Evolutionary conservation across 352 stramenopile species (phyloP).

Genomic region (Phytophthora fragariae): DNA sequence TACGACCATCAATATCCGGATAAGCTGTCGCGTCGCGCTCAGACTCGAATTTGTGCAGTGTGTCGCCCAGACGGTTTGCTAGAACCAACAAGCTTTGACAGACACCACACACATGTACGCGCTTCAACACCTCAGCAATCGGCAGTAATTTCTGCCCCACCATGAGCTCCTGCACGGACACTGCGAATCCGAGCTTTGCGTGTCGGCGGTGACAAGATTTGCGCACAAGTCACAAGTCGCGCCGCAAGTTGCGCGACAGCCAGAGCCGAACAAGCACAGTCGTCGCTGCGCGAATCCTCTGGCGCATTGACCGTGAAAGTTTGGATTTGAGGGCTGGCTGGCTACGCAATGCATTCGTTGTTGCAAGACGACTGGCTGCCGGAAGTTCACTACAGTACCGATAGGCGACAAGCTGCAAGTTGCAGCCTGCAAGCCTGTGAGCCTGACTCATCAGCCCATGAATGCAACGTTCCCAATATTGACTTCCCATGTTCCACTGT

Average conservation of each 20-base stretch:
- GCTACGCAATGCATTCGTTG: not conserved
- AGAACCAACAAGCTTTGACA: slow-evolving; percentile 7
- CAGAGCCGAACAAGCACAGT: slow-evolving; percentile 3
- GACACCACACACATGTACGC: not conserved
- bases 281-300: not conserved
- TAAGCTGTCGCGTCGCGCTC: not conserved
- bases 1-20: not conserved
- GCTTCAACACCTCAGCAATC: slow-evolving; percentile 2
- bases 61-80: slow-evolving; percentile 20
- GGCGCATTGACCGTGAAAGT: not conserved
- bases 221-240: not conserved
- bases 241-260: not conserved
- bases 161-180: slow-evolving; percentile 7
- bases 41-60: not conserved
- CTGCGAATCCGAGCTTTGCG: not conserved
- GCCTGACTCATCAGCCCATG: slow-evolving; percentile 11
- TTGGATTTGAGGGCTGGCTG: not conserved
- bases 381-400: not conserved
- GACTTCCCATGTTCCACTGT: slow-evolving; percentile 21
- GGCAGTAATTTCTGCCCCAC: slow-evolving; percentile 15
- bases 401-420: not conserved
- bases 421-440: slow-evolving; percentile 10
- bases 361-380: not conserved
- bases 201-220: not conserved
- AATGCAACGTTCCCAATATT: not conserved